Conservation (phyloP, 371 early-diverging fungal genomes). For the Mortierella sp. region DNA sequence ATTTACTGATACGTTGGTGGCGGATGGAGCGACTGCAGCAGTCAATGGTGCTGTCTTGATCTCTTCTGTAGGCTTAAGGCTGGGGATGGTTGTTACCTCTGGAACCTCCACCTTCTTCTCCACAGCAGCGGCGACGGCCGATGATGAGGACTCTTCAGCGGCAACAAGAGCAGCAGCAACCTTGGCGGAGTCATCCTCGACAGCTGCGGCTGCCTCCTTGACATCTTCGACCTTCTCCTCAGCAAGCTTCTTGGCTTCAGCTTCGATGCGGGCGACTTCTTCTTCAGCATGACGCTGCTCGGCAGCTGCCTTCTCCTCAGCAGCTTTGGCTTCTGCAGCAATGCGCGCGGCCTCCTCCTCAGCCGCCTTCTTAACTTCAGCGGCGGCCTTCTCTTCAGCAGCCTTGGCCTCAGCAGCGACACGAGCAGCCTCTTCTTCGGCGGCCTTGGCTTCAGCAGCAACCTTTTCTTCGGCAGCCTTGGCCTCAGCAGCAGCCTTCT, state of each 20-base stretch:
- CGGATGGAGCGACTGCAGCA: background rate
- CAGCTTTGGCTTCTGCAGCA: conserved; percentile 21
- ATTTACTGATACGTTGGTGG: conserved; percentile 16
- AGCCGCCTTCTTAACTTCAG: conserved; percentile 29
- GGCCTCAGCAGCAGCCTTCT: conserved; percentile 19
- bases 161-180: conserved; percentile 26
- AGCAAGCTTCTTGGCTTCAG: conserved; percentile 60
- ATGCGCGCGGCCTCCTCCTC: conserved; percentile 5
- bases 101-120: conserved; percentile 34
- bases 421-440: conserved; percentile 24
- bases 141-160: conserved; percentile 28
- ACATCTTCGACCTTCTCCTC: conserved; percentile 47
- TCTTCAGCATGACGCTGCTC: conserved; percentile 20
- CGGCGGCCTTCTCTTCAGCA: conserved; percentile 1
- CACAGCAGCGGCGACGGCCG: conserved; percentile 16
- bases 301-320: conserved; percentile 22
- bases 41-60: conserved; percentile 23
- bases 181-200: conserved; percentile 11
- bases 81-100: conserved; percentile 46
- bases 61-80: conserved; percentile 39
- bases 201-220: conserved; percentile 52
- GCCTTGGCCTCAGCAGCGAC: conserved; percentile 23
- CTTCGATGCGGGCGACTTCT: conserved; percentile 28
- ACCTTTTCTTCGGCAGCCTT: conserved; percentile 8
- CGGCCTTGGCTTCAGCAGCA: conserved; percentile 10